Evolutionary conservation across 441 rosid genomes (phyloP), one percentile per base, ranked within the genome.

Genomic region (Kokia cookei): DNA sequence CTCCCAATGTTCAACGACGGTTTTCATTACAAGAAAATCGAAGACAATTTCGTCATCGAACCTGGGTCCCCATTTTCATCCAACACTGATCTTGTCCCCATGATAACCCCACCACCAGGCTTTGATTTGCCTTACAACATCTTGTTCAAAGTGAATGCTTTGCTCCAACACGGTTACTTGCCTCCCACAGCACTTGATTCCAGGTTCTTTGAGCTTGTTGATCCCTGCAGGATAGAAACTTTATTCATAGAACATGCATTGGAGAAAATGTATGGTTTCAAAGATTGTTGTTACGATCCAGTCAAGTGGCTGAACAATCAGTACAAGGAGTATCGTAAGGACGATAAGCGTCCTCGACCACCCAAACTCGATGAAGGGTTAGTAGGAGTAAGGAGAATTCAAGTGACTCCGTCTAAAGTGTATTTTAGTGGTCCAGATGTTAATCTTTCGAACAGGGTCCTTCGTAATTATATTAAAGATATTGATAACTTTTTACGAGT

Each of bases 261-360:
- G 0, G 85, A 85, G 59, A 83, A 69, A 32, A 37, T 85, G n/a
- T 69, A 10, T 58, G 66, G 75, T 66, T 6, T 78, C 19, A 72
- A 63, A 73, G 87, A 85, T 55, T 82, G 84, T 40, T 86, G 90
- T 64, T 85, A 87, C 73, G 74, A 83, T 9, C 90, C 90, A 43
- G 74, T 54, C 29, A 29, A 9, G 45, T 87, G 88, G 88, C 80
- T 84, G 14, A 10, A 1, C 3, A 76, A 73, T 70, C 86, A 73
- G 74, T 77, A 79, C 54, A 51, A 0, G 48, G 77, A 73, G 27
- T 73, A 76, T 65, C 14, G 22, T 2, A n/a, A 19, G 4, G 61
- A 76, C 17, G 69, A 24, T 19, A 66, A 8, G 15, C 58, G 9
- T 76, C 78, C 69, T 19, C 26, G 68, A n/a, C 27, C 78, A 7